A percentile compares a stretch with the other conserved stretches of the same genome.
Evolutionary conservation across 768 basidiomycete genomes (phyloP).

Genomic region (Daedalea quercina): DNA sequence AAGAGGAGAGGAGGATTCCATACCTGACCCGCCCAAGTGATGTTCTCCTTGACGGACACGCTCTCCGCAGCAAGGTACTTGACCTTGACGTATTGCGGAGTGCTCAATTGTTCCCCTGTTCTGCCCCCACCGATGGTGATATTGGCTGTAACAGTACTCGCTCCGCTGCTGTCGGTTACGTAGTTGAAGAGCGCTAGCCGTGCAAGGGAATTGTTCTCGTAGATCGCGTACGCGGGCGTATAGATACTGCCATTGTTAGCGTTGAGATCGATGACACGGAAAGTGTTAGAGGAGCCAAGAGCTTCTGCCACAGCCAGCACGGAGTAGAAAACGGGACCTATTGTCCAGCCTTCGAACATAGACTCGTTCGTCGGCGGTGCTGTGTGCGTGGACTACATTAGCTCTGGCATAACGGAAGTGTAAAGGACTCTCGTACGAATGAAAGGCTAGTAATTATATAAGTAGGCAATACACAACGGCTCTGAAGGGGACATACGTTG

Average conservation of each 20-base stretch:
- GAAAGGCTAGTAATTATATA: constrained; percentile 26
- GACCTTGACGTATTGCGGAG: constrained; percentile 43
- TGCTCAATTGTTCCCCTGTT: constrained; percentile 30
- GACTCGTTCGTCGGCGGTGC: constrained; percentile 53
- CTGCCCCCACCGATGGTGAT: constrained; percentile 42
- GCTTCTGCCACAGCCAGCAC: constrained; percentile 64
- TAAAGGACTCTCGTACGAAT: too few species aligned
- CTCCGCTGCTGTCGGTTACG: constrained; percentile 52
- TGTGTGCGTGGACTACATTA: constrained; percentile 20
- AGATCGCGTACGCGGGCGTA: constrained; percentile 65
- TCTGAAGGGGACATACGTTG: constrained; percentile 40
- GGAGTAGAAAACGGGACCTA: constrained; percentile 71
- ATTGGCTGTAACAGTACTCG: constrained; percentile 43
- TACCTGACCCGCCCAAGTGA: constrained; percentile 77
- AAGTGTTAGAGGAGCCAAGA: constrained; percentile 56
- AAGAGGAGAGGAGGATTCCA: constrained; percentile 7
- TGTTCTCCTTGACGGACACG: constrained; percentile 54
- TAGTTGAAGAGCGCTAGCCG: constrained; percentile 72
- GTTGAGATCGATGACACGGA: constrained; percentile 63
- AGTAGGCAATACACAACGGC: constrained; percentile 20
- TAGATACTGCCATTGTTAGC: constrained; percentile 42
- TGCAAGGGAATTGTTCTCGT: constrained; percentile 58
- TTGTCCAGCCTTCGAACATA: constrained; percentile 59
- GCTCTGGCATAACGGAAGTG: too few species aligned
- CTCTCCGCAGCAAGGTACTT: constrained; percentile 54